phyloP scores from a whole-genome alignment of 2,329 filamentous ascomycete species.

The Aspergillus vadensis region DNA sequence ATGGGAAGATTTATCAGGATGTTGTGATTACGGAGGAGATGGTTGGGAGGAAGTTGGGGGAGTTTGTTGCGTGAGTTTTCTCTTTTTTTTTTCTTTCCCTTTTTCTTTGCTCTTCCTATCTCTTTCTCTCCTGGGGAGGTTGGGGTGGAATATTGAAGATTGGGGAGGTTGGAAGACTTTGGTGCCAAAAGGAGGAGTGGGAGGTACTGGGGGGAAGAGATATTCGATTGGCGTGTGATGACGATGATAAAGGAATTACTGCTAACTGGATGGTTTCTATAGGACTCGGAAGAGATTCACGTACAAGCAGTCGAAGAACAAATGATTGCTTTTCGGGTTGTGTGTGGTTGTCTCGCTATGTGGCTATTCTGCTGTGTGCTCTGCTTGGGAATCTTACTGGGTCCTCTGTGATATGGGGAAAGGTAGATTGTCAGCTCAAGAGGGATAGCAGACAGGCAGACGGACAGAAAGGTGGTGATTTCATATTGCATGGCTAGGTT shows the following conservation, averaged over 20 bases:
- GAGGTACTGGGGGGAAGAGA: neutral
- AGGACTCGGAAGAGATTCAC: constrained; percentile 69
- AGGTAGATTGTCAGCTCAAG: neutral
- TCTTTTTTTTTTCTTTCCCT: neutral
- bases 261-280: constrained; percentile 4
- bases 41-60: constrained; percentile 92
- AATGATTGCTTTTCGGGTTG: constrained; percentile 40
- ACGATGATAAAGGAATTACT: neutral
- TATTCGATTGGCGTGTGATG: neutral
- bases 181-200: neutral
- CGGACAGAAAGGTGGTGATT: no score
- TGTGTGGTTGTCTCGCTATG: neutral
- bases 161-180: neutral
- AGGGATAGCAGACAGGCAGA: no score
- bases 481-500: no score
- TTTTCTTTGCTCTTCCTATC: neutral
- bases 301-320: constrained; percentile 73
- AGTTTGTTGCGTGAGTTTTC: constrained; percentile 82
- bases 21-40: constrained; percentile 89
- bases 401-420: no score
- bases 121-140: neutral
- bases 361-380: no score
- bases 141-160: neutral
- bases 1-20: constrained; percentile 84
- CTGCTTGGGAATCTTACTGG: no score